Conservation (phyloP, 1,284 basidiomycete species). For the Inonotus hispidus region DNA sequence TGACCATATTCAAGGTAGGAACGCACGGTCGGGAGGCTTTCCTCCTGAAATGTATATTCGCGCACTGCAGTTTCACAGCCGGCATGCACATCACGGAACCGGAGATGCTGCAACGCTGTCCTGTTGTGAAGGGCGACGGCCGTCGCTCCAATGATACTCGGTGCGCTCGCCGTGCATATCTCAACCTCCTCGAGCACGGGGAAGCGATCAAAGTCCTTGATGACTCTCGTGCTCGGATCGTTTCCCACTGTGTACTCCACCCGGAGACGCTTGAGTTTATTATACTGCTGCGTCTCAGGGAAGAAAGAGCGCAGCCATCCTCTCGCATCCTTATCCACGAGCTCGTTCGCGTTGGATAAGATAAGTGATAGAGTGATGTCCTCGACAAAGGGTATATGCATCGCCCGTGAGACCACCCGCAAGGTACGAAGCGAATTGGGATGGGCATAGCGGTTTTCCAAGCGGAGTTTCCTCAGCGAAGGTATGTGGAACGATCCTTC, state of each 20-base stretch:
- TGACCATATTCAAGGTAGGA: not conserved
- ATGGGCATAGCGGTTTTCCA: not conserved
- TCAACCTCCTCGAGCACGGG: not conserved
- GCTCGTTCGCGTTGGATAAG: not conserved
- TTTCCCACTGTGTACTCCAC: not conserved
- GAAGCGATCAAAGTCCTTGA: not conserved
- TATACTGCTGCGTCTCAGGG: not conserved
- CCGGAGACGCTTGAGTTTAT: not conserved
- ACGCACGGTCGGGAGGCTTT: not conserved
- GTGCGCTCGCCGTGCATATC: not conserved
- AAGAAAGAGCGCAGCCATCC: not conserved
- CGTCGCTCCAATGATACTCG: not conserved
- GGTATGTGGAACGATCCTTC: not conserved
- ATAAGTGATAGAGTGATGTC: not conserved
- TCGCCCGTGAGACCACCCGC: not conserved
- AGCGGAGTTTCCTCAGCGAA: not conserved
- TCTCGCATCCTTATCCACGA: not conserved
- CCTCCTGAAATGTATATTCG: not conserved
- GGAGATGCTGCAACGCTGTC: not conserved
- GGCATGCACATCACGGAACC: not conserved
- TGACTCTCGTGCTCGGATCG: not conserved
- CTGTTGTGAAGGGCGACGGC: not conserved
- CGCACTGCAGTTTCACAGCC: not conserved
- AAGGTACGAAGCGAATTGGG: not conserved
- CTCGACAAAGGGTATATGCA: not conserved